Evolutionary conservation across 2,329 filamentous ascomycete species (phyloP).

Genomic region (Diaporthe citrichinensis): DNA sequence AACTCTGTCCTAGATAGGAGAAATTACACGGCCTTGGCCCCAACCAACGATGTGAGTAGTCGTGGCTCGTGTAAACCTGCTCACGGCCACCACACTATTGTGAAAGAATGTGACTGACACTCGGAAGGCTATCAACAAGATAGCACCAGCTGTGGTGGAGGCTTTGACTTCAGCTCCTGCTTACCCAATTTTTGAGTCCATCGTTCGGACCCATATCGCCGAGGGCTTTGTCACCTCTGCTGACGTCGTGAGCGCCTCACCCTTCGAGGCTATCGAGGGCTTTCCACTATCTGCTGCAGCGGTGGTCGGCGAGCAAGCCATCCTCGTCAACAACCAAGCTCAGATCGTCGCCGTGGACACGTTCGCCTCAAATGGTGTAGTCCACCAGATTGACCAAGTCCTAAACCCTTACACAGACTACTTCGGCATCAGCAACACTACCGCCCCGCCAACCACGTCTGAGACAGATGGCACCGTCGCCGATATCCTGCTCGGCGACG

Average conservation of each 20-base stretch:
- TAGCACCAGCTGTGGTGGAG: conserved; percentile 9
- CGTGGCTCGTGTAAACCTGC: too few relatives aligned
- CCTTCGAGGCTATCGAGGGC: conserved; percentile 30
- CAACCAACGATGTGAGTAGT: conserved; percentile 30
- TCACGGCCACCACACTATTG: neutral
- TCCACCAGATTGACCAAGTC: conserved; percentile 36
- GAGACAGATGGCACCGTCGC: conserved; percentile 9
- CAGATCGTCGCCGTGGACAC: conserved; percentile 21
- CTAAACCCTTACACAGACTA: conserved; percentile 34
- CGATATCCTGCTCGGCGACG: conserved; percentile 25
- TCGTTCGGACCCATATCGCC: conserved; percentile 32
- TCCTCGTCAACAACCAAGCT: conserved; percentile 32
- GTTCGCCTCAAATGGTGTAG: conserved; percentile 27
- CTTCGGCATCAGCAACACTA: conserved; percentile 35
- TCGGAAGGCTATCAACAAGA: conserved; percentile 22
- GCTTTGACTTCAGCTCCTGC: conserved; percentile 18
- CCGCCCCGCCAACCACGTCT: neutral
- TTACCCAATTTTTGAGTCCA: conserved; percentile 30
- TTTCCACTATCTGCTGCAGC: conserved; percentile 5
- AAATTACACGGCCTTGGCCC: conserved; percentile 33
- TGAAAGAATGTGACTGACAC: neutral
- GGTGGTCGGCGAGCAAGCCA: neutral
- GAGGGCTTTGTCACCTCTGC: conserved; percentile 22
- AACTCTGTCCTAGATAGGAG: conserved; percentile 32
- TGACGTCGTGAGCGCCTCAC: conserved; percentile 18